Percentiles rank a stretch among this genome's conserved stretches.
Conservation (phyloP, 1,284 basidiomycete species). For the Moesziomyces parantarcticus region DNA sequence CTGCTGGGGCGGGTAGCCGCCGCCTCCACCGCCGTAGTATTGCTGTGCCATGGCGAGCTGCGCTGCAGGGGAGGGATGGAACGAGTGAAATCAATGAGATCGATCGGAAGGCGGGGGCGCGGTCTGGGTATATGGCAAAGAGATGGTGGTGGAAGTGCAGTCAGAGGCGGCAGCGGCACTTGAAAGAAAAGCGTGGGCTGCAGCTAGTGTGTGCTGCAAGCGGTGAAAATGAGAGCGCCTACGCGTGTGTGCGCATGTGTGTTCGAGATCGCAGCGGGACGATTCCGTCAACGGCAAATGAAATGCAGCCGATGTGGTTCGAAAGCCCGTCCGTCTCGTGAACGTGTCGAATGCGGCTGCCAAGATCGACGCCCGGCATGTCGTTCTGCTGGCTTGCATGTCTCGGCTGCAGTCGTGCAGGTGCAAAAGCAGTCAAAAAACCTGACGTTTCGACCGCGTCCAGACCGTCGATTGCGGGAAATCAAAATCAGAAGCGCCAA, state of each 20-base stretch:
- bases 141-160: too few relatives aligned
- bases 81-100: neutral
- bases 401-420: constrained; percentile 2
- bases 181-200: too few relatives aligned
- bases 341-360: constrained; percentile 2
- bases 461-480: constrained; percentile 10
- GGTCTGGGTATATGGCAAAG: too few relatives aligned
- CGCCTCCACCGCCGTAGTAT: constrained; percentile 25
- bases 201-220: too few relatives aligned
- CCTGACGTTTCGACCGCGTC: constrained; percentile 1
- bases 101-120: too few relatives aligned
- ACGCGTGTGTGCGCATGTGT: too few relatives aligned
- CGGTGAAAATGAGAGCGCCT: neutral
- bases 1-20: constrained; percentile 22
- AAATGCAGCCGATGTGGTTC: neutral
- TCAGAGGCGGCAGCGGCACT: too few relatives aligned
- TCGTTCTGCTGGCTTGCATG: neutral
- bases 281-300: too few relatives aligned
- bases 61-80: neutral
- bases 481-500: neutral
- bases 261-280: too few relatives aligned
- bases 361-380: constrained; percentile 35
- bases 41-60: constrained; percentile 35
- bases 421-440: too few relatives aligned
- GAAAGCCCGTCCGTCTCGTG: neutral